These are phyloP conservation scores for Globisporangium viniferum DNA, from an alignment of 352 stramenopile genomes.

Conservation along the genomic window DNA sequence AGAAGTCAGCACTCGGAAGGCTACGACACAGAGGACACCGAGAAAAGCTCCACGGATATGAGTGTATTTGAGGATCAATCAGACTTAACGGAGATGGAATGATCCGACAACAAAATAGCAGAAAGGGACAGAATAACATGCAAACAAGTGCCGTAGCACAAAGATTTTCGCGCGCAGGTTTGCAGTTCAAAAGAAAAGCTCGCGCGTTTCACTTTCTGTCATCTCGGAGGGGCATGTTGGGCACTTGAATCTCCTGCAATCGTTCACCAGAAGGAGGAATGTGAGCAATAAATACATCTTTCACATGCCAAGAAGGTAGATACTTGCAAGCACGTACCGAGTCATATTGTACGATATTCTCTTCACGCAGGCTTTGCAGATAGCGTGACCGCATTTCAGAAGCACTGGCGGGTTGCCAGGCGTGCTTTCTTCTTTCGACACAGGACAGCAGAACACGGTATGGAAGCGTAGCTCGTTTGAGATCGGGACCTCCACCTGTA, in stretches of 20 bases:
- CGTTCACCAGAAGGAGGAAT: not conserved
- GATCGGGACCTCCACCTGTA: conserved; percentile 73
- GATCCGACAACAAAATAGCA: not conserved
- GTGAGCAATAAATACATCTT: not conserved
- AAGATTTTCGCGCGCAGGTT: not conserved
- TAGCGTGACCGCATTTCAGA: conserved; percentile 85
- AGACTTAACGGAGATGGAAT: conserved; percentile 8
- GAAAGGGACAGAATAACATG: conserved; percentile 1
- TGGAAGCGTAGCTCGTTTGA: conserved; percentile 82
- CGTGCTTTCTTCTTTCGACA: conserved; percentile 87
- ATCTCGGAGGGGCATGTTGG: conserved; percentile 85
- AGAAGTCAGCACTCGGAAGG: not conserved
- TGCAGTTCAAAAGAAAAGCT: conserved; percentile 63
- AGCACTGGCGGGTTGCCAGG: conserved; percentile 80
- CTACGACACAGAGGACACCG: conserved; percentile 16
- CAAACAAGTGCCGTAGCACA: not conserved
- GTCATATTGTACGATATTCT: conserved; percentile 82
- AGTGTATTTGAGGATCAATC: conserved; percentile 14
- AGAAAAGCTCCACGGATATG: conserved; percentile 18
- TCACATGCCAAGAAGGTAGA: not conserved
- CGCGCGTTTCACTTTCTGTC: conserved; percentile 64
- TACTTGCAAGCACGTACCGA: conserved; percentile 28
- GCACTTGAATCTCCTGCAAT: conserved; percentile 79
- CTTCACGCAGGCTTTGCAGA: conserved; percentile 79
- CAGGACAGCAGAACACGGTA: conserved; percentile 84